Evolutionary conservation across 2,329 filamentous ascomycete genomes (phyloP).

Genomic region (Lojkania enalia): DNA sequence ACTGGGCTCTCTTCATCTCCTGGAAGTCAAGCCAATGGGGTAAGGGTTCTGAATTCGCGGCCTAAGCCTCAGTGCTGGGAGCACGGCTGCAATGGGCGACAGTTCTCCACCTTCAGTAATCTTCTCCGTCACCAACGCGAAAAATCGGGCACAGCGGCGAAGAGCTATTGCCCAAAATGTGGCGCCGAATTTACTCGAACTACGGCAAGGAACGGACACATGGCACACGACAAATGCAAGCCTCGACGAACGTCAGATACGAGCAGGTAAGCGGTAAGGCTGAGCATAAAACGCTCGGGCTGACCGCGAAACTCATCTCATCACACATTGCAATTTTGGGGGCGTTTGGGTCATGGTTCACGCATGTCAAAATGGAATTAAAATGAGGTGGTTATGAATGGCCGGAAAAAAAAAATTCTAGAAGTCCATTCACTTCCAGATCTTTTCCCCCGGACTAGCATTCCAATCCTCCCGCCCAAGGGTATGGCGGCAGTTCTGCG

Average conservation of each 20-base stretch:
- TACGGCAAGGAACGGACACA: conserved; percentile 83
- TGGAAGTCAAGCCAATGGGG: conserved; percentile 26
- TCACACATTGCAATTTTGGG: conserved; percentile 6
- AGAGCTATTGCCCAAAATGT: conserved; percentile 87
- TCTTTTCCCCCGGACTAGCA: neutral
- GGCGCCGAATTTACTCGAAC: conserved; percentile 93
- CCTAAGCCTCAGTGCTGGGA: conserved; percentile 98
- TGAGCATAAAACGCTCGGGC: conserved; percentile 26
- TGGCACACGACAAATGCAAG: conserved; percentile 90
- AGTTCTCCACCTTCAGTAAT: conserved; percentile 97
- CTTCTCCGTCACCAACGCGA: conserved; percentile 89
- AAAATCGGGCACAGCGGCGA: conserved; percentile 87
- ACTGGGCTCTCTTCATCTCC: conserved; percentile 36
- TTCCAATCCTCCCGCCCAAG: conserved; percentile 4
- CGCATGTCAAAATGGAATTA: neutral
- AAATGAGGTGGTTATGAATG: conserved; percentile 5
- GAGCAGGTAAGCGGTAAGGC: conserved; percentile 28
- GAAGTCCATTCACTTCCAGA: conserved; percentile 4
- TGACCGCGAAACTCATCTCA: conserved; percentile 14
- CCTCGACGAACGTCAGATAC: conserved; percentile 58
- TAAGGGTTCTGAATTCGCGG: conserved; percentile 70
- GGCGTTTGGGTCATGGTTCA: conserved; percentile 8
- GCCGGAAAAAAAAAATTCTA: conserved; percentile 2
- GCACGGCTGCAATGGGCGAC: conserved; percentile 91
- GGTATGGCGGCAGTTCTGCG: neutral